Percentiles rank a stretch among this genome's conserved stretches.
These are phyloP conservation scores for Pythium pyrilobum DNA, from an alignment of 352 stramenopile genomes.

Conservation along the genomic window DNA sequence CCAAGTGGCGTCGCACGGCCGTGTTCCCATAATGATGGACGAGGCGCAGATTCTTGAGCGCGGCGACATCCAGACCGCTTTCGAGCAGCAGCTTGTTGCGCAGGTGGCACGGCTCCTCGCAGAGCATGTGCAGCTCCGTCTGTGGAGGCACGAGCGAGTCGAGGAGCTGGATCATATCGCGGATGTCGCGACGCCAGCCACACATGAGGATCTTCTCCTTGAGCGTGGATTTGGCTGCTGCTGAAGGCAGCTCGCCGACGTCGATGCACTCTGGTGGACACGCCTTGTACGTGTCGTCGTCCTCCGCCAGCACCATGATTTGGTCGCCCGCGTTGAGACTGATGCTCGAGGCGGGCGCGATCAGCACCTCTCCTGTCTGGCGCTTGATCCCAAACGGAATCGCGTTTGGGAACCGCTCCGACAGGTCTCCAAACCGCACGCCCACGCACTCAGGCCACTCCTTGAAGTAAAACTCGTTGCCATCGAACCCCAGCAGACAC, in stretches of 20 bases:
- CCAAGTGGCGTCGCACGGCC: constrained; percentile 68
- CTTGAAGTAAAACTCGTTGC: constrained; percentile 89
- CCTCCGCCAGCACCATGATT: constrained; percentile 82
- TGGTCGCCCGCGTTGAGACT: constrained; percentile 48
- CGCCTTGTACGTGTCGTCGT: constrained; percentile 84
- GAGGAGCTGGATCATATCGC: constrained; percentile 84
- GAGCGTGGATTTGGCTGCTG: constrained; percentile 13
- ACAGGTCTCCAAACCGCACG: constrained; percentile 55
- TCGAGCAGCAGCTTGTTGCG: constrained; percentile 62
- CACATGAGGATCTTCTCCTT: constrained; percentile 81
- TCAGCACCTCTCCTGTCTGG: constrained; percentile 47
- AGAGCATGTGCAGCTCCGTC: constrained; percentile 82
- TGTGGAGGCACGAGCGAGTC: constrained; percentile 56
- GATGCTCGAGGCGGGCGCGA: constrained; percentile 36
- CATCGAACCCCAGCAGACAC: constrained; percentile 75
- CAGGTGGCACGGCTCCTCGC: constrained; percentile 57
- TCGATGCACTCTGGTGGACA: constrained; percentile 39
- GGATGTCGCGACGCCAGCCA: constrained; percentile 86
- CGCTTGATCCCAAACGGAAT: constrained; percentile 76
- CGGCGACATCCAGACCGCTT: constrained; percentile 44
- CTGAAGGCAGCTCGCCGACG: constrained; percentile 24
- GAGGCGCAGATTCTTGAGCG: constrained; percentile 49
- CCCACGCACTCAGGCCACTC: constrained; percentile 77
- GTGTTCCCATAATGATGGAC: constrained; percentile 77
- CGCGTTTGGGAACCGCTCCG: constrained; percentile 75